Base-by-base conservation (phyloP, 495 filamentous ascomycete species). In the Penicillium longicatenatum region DNA sequence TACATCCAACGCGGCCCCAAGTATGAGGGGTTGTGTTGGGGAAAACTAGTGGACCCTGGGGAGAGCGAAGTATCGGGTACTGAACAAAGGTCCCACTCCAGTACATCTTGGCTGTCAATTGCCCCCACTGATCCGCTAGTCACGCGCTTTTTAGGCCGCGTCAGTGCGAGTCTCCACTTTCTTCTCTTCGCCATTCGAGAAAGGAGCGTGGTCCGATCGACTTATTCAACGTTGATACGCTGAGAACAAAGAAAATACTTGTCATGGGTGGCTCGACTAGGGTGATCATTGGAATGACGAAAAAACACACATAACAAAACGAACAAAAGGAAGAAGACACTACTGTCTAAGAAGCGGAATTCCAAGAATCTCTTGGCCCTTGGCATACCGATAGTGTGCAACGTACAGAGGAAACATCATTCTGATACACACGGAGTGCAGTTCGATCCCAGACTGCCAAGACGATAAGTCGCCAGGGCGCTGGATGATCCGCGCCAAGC, bases 41-140 rank as follows among this genome's bases (percentile, higher is more conserved):
- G 26, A 26, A 26, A 26, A 2, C 4, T 35, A 35, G 31, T 35
- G 31, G 31, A 35, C 10, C 31, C 31, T 35, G 14, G 37, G 37
- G 37, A 14, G 31, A 14, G 4, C 31, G 12, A 35, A 35, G 37
- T 39, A 47, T 41, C 41, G 43, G 24, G 20, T 59, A 59, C 50
- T 16, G 56, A 14, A 17, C 12, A 4, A 39, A 5, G 14, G 16
- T 6, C 16, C 37, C 37, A 39, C 37, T 39, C 37, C 3, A 35
- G 31, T 35, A 35, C 8, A 35, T 35, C 12, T 26, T 12, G 20
- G 42, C 42, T 44, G 45, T 17, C 43, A 37, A 54, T 29, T 47
- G 47, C 47, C 51, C 49, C 64, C 58, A 59, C 55, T 60, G 71
- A 75, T 70, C 65, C 56, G 61, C 70, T 52, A 68, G 72, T 76